Evolutionary conservation across 805 yeast genomes (phyloP).

Genomic region (Yarrowia bubula): DNA sequence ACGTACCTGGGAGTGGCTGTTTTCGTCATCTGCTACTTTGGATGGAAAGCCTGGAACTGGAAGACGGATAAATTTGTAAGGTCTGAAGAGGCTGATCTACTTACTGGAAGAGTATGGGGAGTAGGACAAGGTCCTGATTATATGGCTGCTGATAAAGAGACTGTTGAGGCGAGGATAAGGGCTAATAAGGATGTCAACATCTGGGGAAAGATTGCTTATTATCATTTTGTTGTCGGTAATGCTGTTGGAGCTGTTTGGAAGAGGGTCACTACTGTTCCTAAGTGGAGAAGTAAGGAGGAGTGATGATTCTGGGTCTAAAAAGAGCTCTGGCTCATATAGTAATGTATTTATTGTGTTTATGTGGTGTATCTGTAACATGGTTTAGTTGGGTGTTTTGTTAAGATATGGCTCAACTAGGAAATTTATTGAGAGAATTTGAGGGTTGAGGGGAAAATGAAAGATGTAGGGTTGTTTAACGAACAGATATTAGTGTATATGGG

Average conservation of each 20-base stretch:
- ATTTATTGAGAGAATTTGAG: no score
- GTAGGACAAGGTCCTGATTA: slow-evolving; percentile 35
- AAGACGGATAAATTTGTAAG: slow-evolving; percentile 33
- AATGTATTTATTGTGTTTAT: no score
- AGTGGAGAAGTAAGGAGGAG: background rate
- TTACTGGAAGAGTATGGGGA: slow-evolving; percentile 35
- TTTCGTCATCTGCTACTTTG: slow-evolving; percentile 45
- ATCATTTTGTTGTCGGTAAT: background rate
- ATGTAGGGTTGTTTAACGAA: no score
- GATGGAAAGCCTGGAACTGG: slow-evolving; percentile 38
- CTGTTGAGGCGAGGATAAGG: slow-evolving; percentile 16
- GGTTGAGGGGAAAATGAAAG: no score
- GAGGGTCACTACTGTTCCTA: background rate
- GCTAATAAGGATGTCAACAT: background rate
- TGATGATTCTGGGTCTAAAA: no score
- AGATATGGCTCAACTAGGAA: no score
- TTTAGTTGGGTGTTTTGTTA: no score
- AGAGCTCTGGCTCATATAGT: no score
- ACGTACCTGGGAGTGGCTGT: slow-evolving; percentile 48
- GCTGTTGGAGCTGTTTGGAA: background rate
- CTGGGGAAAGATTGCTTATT: slow-evolving; percentile 15
- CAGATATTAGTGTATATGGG: no score
- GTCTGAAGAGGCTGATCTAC: slow-evolving; percentile 31
- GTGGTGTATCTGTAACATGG: no score
- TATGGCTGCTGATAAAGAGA: slow-evolving; percentile 31